Evolutionary conservation across 805 yeast genomes (phyloP), one percentile per base, ranked within the genome.

Genomic region (Ogataea neopini): DNA sequence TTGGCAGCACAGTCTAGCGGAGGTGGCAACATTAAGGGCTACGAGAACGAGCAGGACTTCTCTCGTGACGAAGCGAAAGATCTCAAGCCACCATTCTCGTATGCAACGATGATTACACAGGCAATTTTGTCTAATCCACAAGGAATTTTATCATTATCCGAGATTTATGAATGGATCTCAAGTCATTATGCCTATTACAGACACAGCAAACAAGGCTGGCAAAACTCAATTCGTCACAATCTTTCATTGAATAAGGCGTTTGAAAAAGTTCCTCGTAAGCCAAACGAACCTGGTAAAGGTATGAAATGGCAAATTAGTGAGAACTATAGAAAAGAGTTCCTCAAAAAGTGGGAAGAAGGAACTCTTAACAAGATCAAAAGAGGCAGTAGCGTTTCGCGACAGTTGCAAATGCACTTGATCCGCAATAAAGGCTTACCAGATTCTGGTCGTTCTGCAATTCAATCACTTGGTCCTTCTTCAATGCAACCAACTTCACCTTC

Each of bases 231-330:
- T 57, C 83, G 99, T 58, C 99, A 94, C 68, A 94, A 94, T 65
- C 72, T 94, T 46, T 90, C 97, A 2, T 74, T 94, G 50, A 94
- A 94, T 69, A 94, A 92, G 72, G 98, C 99, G 13, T 94, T 94
- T 70, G 98, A 92, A 61, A 94, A 94, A 69, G 97, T 92, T 18
- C 97, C 98, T 34, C 78, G 99, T 61, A 80, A 87, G 63, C 91
- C 96, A 25, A 86, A 89, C 66, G 98, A 94, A 70, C 97, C 98
- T 0, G 99, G 99, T 14, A 94, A 94, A 67, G 98, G 99, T 54
- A 92, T 94, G 96, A 94, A 94, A 69, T 94, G 99, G 99, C 95
- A 90, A 70, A 91, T 94, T 49, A 82, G 90, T 53, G 94, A 88
- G 34, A 72, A 83, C 40, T 92, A 86, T 65, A 84, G 86, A 59